Percentiles rank a stretch among this genome's conserved stretches.
Evolutionary conservation across 1,139 yeast genomes (phyloP).

Genomic region (Kodamaea sp.): DNA sequence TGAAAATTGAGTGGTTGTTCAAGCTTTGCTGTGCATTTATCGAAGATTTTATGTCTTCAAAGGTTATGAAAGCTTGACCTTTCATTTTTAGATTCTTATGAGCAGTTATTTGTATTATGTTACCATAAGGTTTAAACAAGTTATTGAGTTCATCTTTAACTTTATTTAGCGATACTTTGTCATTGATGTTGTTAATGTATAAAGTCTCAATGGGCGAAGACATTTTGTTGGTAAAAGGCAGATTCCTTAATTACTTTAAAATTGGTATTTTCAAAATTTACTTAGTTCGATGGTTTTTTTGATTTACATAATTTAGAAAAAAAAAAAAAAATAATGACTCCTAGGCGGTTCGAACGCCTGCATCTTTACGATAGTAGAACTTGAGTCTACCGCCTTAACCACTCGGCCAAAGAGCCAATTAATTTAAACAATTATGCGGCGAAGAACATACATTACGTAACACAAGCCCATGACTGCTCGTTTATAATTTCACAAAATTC

Average conservation of each 20-base stretch:
- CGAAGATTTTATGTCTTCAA: constrained; percentile 44
- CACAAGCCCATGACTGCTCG: too few species aligned
- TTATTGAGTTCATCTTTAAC: constrained; percentile 43
- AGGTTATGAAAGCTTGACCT: constrained; percentile 87
- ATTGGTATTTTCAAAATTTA: background rate
- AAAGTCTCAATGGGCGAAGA: constrained; percentile 33
- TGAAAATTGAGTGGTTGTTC: constrained; percentile 46
- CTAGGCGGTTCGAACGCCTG: background rate
- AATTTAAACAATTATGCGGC: constrained; percentile 2
- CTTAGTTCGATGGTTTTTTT: background rate
- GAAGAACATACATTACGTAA: too few species aligned
- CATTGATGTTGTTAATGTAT: constrained; percentile 70
- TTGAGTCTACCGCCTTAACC: too few species aligned
- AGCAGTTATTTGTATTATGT: constrained; percentile 52
- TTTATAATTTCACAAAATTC: too few species aligned
- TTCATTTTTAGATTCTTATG: constrained; percentile 60
- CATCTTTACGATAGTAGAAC: too few species aligned
- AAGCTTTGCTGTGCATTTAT: constrained; percentile 44
- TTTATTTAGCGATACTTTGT: constrained; percentile 54
- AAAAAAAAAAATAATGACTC: constrained; percentile 6
- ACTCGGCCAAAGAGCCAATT: constrained; percentile 3
- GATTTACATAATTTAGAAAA: background rate
- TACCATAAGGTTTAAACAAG: constrained; percentile 47
- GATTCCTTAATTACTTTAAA: too few species aligned
- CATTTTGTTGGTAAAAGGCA: background rate